Evolutionary conservation across 2,329 filamentous ascomycete genomes (phyloP), one percentile per base, ranked within the genome.

Genomic region (Colletotrichum sp.): DNA sequence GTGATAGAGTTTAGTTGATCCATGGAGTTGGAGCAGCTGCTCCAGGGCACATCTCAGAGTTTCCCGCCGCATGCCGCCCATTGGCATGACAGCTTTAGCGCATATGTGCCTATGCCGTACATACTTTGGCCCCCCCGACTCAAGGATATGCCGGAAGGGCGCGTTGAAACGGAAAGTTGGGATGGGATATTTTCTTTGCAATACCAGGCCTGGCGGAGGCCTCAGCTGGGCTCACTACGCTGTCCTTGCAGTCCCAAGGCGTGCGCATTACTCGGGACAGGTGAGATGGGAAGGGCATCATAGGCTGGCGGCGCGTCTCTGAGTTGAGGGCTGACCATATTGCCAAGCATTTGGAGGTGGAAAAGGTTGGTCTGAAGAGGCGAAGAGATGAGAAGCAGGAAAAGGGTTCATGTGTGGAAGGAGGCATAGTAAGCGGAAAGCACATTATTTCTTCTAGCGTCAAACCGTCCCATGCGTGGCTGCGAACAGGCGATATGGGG

Each of bases 401-500:
- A 59, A 18, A 59, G n/a, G 59, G 28, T 18, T 62, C 28, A 32
- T 62, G 57, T 28, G 57, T 59, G 57, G 57, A 60, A 60, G 10
- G 36, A 28, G 30, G 66, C 30, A 68, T 30, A 72, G 62, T 28
- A 71, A 71, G 72, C 60, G 26, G 52, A 52, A 52, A 13, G 6
- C n/a, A 13, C n/a, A 12, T 52, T 21, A 3, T 52, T 55, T 28
- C n/a, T 44, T 26, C 44, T 73, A 64, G 70, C 73, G 49, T 76
- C 74, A 65, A 69, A 76, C 64, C 59, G 49, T 76, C 70, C 59
- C 59, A 74, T 65, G 39, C 21, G n/a, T 30, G 16, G 18, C 21
- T 55, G 66, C 72, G 72, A 75, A 75, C 69, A 59, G 69, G 69
- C 63, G 13, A 10, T 68, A 71, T 52, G 72, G 52, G 26, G 62